A percentile compares a stretch with the other conserved stretches of the same genome.
Conservation (phyloP, 2,329 filamentous ascomycete genomes). For the Fusarium mexicanum region DNA sequence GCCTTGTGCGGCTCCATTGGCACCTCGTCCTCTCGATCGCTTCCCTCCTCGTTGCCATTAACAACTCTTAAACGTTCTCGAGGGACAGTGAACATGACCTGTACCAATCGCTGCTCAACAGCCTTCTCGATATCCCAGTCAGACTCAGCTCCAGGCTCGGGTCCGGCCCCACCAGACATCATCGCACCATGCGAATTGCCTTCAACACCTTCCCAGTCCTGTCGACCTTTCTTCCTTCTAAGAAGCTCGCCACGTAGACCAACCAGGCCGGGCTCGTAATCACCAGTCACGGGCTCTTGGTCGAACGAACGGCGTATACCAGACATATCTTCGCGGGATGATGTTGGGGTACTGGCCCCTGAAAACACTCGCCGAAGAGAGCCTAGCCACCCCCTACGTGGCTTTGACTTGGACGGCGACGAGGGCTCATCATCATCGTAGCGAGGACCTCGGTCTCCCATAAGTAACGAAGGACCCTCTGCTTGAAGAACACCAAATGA, state of each 20-base stretch:
- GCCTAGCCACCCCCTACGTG: constrained; percentile 72
- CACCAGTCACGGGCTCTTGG: constrained; percentile 48
- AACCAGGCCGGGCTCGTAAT: constrained; percentile 57
- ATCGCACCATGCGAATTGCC: constrained; percentile 14
- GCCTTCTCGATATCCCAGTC: constrained; percentile 83
- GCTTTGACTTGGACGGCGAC: constrained; percentile 67
- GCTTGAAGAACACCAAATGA: constrained; percentile 62
- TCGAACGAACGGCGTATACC: constrained; percentile 47
- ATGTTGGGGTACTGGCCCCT: constrained; percentile 50
- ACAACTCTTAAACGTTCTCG: constrained; percentile 89
- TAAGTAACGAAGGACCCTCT: constrained; percentile 61
- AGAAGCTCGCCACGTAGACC: constrained; percentile 60
- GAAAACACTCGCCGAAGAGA: constrained; percentile 72
- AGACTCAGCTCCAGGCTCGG: constrained; percentile 59
- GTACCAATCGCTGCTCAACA: constrained; percentile 75
- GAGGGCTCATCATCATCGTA: constrained; percentile 55
- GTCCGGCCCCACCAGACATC: constrained; percentile 45
- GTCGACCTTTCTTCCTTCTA: constrained; percentile 64
- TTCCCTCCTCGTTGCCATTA: constrained; percentile 70
- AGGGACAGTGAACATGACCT: constrained; percentile 94
- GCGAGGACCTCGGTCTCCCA: constrained; percentile 44
- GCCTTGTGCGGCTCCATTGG: constrained; percentile 47
- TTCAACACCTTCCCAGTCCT: constrained; percentile 60
- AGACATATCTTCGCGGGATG: constrained; percentile 43
- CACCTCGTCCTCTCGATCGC: constrained; percentile 44